Conservation (phyloP, 2,329 filamentous ascomycete genomes). For the Ophiostoma tasmaniense region DNA sequence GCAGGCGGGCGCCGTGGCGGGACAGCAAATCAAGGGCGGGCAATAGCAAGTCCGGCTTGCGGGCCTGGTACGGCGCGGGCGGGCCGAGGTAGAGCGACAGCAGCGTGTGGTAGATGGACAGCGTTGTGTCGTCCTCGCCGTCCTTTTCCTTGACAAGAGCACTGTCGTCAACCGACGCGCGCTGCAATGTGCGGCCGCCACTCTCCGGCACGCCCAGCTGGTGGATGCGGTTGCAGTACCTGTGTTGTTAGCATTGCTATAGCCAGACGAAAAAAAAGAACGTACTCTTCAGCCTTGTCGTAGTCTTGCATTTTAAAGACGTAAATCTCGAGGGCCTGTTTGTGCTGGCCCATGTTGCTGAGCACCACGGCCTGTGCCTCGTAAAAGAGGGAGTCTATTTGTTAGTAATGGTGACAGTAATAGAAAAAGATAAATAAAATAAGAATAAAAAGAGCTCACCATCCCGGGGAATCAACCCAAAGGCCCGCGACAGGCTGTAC, state of each 20-base stretch:
- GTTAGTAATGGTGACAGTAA: conserved; percentile 6
- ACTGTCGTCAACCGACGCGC: not conserved
- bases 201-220: not conserved
- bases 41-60: conserved; percentile 52
- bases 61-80: conserved; percentile 50
- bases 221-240: conserved; percentile 84
- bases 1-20: conserved; percentile 83
- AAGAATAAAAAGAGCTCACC: conserved; percentile 53
- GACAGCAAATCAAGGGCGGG: conserved; percentile 84
- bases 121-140: conserved; percentile 19
- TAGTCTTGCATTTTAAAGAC: conserved; percentile 89
- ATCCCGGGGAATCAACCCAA: conserved; percentile 69
- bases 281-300: conserved; percentile 83
- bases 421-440: too few relatives aligned
- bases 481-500: conserved; percentile 72
- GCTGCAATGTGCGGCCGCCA: not conserved
- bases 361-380: conserved; percentile 85
- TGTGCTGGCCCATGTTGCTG: conserved; percentile 91
- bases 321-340: conserved; percentile 93
- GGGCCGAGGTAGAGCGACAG: conserved; percentile 84
- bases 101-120: conserved; percentile 78
- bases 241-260: conserved; percentile 28
- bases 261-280: conserved; percentile 18
- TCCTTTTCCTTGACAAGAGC: conserved; percentile 42
- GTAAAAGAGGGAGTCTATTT: conserved; percentile 69